Evolutionary conservation across 148 eudicot genomes (phyloP).

Genomic region (Amaranthus cruentus): DNA sequence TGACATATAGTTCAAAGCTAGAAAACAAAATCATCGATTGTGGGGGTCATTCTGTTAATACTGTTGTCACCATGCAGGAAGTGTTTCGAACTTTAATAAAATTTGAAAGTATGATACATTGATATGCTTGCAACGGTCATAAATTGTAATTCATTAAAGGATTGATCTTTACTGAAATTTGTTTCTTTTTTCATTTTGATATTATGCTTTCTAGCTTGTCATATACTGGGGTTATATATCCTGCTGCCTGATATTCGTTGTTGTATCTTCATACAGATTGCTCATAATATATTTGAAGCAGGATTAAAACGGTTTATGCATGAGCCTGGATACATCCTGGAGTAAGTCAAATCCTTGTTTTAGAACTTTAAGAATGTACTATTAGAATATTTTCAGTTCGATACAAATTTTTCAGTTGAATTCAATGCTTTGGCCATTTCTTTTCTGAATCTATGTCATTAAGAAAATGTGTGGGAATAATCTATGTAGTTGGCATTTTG

Average conservation of each 20-base stretch:
- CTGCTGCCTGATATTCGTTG: slow-evolving; percentile 13
- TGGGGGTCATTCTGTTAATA: too few species aligned
- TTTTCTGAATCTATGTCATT: not conserved
- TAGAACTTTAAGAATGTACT: not conserved
- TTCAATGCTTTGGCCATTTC: not conserved
- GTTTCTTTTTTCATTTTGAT: not conserved
- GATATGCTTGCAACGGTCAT: not conserved
- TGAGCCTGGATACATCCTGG: slow-evolving; percentile 92
- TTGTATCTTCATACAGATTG: slow-evolving; percentile 54
- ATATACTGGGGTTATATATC: not conserved
- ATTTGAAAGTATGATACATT: not conserved
- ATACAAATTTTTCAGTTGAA: too few species aligned
- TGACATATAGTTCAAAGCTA: not conserved
- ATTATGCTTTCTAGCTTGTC: too few species aligned
- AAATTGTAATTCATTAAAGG: not conserved
- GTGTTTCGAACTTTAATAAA: not conserved
- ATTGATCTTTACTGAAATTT: not conserved
- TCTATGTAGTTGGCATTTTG: not conserved
- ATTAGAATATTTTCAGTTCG: not conserved
- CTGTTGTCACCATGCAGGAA: too few species aligned
- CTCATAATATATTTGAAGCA: slow-evolving; percentile 94
- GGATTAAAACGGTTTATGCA: slow-evolving; percentile 96
- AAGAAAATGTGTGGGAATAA: not conserved
- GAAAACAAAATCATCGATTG: too few species aligned
- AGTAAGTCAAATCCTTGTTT: slow-evolving; percentile 51